A percentile compares a stretch with the other conserved stretches of the same genome.
These are phyloP conservation scores for Claviceps sorghi DNA, from an alignment of 2,329 filamentous ascomycete genomes.

Conservation along the genomic window DNA sequence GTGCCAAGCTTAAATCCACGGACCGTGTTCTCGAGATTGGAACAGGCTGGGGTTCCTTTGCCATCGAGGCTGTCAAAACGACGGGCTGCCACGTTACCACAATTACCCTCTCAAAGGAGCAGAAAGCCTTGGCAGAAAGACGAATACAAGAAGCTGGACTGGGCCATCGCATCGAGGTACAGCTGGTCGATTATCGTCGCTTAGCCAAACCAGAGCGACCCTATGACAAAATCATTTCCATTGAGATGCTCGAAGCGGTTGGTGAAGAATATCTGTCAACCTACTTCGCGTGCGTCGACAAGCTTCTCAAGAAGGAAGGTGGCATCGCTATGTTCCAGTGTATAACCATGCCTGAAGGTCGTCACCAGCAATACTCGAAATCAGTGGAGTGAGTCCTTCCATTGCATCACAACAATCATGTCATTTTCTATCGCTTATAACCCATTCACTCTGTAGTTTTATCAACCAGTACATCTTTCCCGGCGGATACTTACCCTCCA, in stretches of 20 bases:
- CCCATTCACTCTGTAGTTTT: conserved; percentile 30
- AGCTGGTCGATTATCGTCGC: conserved; percentile 54
- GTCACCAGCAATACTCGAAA: conserved; percentile 51
- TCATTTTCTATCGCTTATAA: neutral
- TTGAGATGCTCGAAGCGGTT: conserved; percentile 67
- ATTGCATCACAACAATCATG: neutral
- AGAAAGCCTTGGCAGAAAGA: conserved; percentile 52
- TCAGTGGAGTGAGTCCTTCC: conserved; percentile 40
- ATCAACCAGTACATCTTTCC: conserved; percentile 68
- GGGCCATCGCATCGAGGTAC: conserved; percentile 45
- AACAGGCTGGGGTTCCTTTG: conserved; percentile 62
- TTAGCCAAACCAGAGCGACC: conserved; percentile 36
- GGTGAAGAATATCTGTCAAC: conserved; percentile 51
- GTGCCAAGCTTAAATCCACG: conserved; percentile 44
- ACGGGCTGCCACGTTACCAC: conserved; percentile 57
- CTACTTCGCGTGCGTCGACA: conserved; percentile 52
- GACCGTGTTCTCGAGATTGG: conserved; percentile 65
- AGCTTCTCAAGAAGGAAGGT: conserved; percentile 48
- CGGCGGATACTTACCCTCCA: conserved; percentile 53
- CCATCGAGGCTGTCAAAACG: conserved; percentile 50
- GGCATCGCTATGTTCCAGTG: conserved; percentile 60
- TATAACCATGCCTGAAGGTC: conserved; percentile 59
- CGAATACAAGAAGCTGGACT: conserved; percentile 48
- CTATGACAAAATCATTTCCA: conserved; percentile 60
- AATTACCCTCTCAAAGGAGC: conserved; percentile 53